Percentiles rank a stretch among this genome's conserved stretches.
Conservation (phyloP, 2,329 filamentous ascomycete genomes). For the Exophiala sideris region DNA sequence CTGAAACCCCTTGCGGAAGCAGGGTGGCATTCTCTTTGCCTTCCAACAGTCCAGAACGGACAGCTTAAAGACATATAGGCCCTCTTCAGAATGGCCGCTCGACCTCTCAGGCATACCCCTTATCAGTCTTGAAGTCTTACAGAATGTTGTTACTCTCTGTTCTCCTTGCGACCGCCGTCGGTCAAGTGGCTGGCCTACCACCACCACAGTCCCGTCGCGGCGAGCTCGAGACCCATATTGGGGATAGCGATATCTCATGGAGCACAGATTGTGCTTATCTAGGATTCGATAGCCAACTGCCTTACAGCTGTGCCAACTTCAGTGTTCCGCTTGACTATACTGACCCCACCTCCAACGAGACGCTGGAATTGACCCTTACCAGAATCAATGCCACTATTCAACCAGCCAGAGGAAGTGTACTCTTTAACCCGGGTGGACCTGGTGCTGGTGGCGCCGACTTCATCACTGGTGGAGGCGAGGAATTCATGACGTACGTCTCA, state of each 20-base stretch:
- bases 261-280: background rate
- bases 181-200: background rate
- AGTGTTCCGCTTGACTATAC: conserved; percentile 37
- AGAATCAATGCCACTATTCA: conserved; percentile 30
- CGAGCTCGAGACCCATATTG: background rate
- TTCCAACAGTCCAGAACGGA: too few relatives aligned
- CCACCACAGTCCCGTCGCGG: background rate
- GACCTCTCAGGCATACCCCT: too few relatives aligned
- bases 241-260: background rate
- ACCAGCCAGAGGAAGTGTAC: conserved; percentile 32
- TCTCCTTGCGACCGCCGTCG: background rate
- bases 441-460: conserved; percentile 30
- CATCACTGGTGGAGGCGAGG: background rate
- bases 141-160: background rate
- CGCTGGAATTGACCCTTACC: conserved; percentile 27
- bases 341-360: conserved; percentile 24
- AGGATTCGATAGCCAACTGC: background rate
- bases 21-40: too few relatives aligned
- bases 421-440: conserved; percentile 36
- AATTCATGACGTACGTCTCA: background rate
- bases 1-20: too few relatives aligned
- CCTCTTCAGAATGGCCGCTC: too few relatives aligned
- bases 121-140: background rate
- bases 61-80: too few relatives aligned
- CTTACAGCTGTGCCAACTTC: conserved; percentile 32